Base-by-base conservation (phyloP, 108 stramenopile genomes). In the Mayamaea pseudoterrestris region DNA sequence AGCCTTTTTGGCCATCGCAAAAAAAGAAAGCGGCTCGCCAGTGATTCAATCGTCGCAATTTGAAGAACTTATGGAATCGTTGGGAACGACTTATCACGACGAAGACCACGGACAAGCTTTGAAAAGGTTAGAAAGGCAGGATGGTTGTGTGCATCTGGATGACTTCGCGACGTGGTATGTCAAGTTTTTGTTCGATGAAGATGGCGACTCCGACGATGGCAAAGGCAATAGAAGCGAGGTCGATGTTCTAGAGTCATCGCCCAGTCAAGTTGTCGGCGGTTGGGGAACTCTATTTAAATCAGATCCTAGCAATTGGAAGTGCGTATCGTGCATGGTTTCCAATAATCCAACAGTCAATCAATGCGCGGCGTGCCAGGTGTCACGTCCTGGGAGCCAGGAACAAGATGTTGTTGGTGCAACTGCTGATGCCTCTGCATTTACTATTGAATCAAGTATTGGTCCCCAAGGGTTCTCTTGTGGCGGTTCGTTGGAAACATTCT, bases 71-170 rank as follows among this genome's bases (percentile, higher is more conserved):
- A 58, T 94, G 27, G 80, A 84, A 51, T 55, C 66, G 11, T 31
- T 92, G 66, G 90, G 90, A 3, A 78, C 85, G 14, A 80, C 80
- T 0, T 94, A 92, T 50, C 74, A 80, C 31, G 83, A 84, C 53
- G 93, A 90, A 50, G 88, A 80, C 53, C 85, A 90, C 47, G 23
- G 54, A 1, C 61, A 68, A 18, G 72, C 75, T 0, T 54, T 83
- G 36, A 62, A 68, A 54, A 78, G 70, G 55, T 57, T 91, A 27
- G 64, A 74, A 41, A 51, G 60, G 17, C 18, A 43, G 2, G 41
- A 13, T 24, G 24, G 48, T 3, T 27, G 30, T 27, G 34, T 49
- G 47, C 30, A 37, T n/a, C 6, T 47, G 53, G 64, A 71, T 22
- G 75, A 58, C 8, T 94, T 94, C 52, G 27, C 83, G 12, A 43